Base-by-base conservation (phyloP, 805 yeast species). In the Scheffersomyces ergatensis region DNA sequence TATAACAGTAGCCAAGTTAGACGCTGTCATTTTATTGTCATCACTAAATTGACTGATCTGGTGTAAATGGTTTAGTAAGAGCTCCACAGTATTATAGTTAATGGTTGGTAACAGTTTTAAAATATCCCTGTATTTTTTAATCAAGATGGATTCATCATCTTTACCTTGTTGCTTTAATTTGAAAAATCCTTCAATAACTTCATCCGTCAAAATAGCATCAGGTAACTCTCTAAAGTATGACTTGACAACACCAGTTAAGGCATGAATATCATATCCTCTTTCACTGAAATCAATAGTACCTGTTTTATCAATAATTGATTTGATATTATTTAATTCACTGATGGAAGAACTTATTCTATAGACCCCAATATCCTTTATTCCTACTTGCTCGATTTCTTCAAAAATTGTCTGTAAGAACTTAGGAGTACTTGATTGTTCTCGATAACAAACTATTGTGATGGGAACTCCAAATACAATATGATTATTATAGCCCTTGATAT, bases 1-100 rank as follows among this genome's bases (percentile, higher is more conserved):
- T 47, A 92, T 84, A 5, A 92, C 97, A 40, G 95, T 92, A 4
- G 97, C 95, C 54, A 92, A 65, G 57, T 92, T 92, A 1, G 89
- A 82, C 2, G 95, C 79, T 41, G 84, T 87, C 98, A 92, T 92
- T 58, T 82, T 82, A 64, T 92, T 92, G 35, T 65, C 66, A 9
- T 77, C 81, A 34, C 83, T 81, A 54, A 80, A 81, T 43, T 74
- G 75, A 40, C 85, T 82, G 18, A 92, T 83, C 48, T 74, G 74
- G 48, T 76, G 71, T 66, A 90, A 73, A 65, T 90, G 98, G 33
- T 71, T 64, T 29, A 85, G 71, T 39, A 92, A 68, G 36, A 85
- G 64, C 53, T 78, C 78, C 58, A 92, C 69, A 7, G 92, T 73
- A 38, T 78, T 76, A 54, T 77, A 87, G 58, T 89, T 88, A 50